These are phyloP conservation scores for Agrostemma githago DNA, from an alignment of 148 eudicot genomes.

Conservation along the genomic window DNA sequence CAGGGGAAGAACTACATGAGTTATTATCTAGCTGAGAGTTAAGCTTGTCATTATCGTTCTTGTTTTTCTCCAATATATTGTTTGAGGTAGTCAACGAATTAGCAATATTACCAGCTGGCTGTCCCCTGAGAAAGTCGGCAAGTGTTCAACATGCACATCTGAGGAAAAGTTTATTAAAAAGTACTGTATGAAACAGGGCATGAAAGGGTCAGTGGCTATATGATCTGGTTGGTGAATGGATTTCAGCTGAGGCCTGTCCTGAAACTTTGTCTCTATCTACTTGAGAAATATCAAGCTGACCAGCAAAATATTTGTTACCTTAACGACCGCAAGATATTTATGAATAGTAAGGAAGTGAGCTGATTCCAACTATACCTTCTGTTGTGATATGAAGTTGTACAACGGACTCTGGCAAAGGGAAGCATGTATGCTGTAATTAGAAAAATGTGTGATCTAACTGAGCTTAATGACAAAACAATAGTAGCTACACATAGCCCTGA, in stretches of 20 bases:
- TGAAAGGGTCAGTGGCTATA: conserved; percentile 20
- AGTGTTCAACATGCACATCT: conserved; percentile 10
- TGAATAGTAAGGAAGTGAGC: not conserved
- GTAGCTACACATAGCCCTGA: not conserved
- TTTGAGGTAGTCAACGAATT: conserved; percentile 21
- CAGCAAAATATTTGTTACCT: conserved; percentile 17
- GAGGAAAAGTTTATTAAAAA: conserved; percentile 4
- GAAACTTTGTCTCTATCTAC: conserved; percentile 77
- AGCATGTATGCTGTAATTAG: conserved; percentile 17
- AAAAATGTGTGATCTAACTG: not conserved
- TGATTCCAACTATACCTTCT: conserved; percentile 51
- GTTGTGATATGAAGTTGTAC: conserved; percentile 74
- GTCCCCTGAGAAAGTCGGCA: conserved; percentile 41
- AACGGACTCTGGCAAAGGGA: conserved; percentile 67
- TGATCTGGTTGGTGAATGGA: conserved; percentile 41
- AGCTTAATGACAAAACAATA: conserved; percentile 13
- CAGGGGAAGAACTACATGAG: conserved; percentile 4
- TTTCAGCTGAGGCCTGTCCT: conserved; percentile 83
- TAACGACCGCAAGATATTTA: not conserved
- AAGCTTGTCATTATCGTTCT: conserved; percentile 10
- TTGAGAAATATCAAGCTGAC: conserved; percentile 72
- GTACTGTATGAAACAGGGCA: not conserved
- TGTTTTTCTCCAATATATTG: conserved; percentile 12
- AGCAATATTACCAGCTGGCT: conserved; percentile 28
- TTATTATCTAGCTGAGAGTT: conserved; percentile 7